Evolutionary conservation across 2,329 filamentous ascomycete genomes (phyloP).

Genomic region (Arthrobotrys sinensis): DNA sequence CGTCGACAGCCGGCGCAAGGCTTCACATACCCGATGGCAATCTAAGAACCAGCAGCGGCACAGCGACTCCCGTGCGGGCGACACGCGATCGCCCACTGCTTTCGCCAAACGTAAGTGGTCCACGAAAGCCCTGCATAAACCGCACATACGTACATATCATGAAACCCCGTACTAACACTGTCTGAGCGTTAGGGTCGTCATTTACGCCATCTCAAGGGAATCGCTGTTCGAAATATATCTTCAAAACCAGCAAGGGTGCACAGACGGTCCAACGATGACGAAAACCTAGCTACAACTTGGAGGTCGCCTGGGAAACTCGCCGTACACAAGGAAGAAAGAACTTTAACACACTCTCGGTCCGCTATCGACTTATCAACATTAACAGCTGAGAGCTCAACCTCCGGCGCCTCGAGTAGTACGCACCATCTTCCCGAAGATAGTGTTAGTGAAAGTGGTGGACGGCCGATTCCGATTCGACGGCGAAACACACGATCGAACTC

Average conservation of each 20-base stretch:
- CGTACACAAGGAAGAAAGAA: constrained; percentile 38
- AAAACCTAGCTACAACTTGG: constrained; percentile 62
- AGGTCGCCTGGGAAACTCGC: constrained; percentile 57
- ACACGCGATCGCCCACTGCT: constrained; percentile 62
- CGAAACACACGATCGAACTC: constrained; percentile 55
- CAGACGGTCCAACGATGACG: constrained; percentile 62
- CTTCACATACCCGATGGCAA: constrained; percentile 40
- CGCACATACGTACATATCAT: background rate
- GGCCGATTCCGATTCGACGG: constrained; percentile 43
- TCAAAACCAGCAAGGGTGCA: constrained; percentile 35
- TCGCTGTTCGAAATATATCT: constrained; percentile 60
- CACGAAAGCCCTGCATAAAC: constrained; percentile 13
- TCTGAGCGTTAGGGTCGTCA: constrained; percentile 56
- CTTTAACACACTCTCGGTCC: constrained; percentile 60
- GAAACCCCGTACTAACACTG: background rate
- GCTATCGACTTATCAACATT: constrained; percentile 58
- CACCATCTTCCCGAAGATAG: constrained; percentile 37
- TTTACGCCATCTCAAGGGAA: constrained; percentile 62
- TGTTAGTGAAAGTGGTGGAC: constrained; percentile 43
- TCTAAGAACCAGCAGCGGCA: constrained; percentile 48
- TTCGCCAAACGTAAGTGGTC: constrained; percentile 59
- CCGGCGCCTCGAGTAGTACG: constrained; percentile 30
- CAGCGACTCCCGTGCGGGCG: constrained; percentile 50
- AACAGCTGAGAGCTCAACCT: constrained; percentile 37
- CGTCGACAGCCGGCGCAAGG: constrained; percentile 53